Evolutionary conservation across 805 yeast species (phyloP).

Genomic region (Candida parachauliodes): DNA sequence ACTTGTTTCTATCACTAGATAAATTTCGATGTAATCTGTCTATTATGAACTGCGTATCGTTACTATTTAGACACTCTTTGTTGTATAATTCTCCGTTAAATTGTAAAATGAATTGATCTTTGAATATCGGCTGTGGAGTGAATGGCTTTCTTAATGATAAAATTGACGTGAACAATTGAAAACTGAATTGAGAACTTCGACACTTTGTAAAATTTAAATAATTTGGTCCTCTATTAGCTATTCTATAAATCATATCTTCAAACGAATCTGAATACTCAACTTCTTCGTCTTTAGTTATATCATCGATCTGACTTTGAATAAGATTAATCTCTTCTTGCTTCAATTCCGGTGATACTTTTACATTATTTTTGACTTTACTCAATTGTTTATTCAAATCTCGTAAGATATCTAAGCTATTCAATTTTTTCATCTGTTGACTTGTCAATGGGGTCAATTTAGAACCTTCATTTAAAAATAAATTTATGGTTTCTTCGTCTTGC

Average conservation of each 20-base stretch:
- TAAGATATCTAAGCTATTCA: slow-evolving; percentile 22
- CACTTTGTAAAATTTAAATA: slow-evolving; percentile 24
- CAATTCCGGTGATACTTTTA: slow-evolving; percentile 18
- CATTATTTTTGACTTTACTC: slow-evolving; percentile 23
- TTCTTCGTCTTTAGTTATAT: slow-evolving; percentile 7
- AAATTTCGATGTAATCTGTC: slow-evolving; percentile 26
- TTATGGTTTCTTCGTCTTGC: slow-evolving; percentile 1
- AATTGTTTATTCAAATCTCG: slow-evolving; percentile 25
- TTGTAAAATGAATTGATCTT: slow-evolving; percentile 45
- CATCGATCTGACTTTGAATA: slow-evolving; percentile 14
- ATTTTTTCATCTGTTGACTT: slow-evolving; percentile 21
- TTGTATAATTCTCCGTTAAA: slow-evolving; percentile 92
- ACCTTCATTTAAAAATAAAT: slow-evolving; percentile 7
- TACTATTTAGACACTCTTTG: slow-evolving; percentile 43
- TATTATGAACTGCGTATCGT: slow-evolving; percentile 63
- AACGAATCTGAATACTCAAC: slow-evolving; percentile 1
- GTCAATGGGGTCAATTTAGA: slow-evolving; percentile 9
- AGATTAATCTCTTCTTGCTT: slow-evolving; percentile 12
- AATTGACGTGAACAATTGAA: slow-evolving; percentile 62
- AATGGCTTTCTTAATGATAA: slow-evolving; percentile 78
- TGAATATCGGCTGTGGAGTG: slow-evolving; percentile 61
- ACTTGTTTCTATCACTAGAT: slow-evolving; percentile 15
- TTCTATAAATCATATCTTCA: slow-evolving; percentile 34
- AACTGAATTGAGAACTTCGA: slow-evolving; percentile 6
- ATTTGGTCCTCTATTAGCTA: slow-evolving; percentile 66